Evolutionary conservation across 2,329 filamentous ascomycete species (phyloP), one percentile per base, ranked within the genome.

Genomic region (Didymella lethalis): DNA sequence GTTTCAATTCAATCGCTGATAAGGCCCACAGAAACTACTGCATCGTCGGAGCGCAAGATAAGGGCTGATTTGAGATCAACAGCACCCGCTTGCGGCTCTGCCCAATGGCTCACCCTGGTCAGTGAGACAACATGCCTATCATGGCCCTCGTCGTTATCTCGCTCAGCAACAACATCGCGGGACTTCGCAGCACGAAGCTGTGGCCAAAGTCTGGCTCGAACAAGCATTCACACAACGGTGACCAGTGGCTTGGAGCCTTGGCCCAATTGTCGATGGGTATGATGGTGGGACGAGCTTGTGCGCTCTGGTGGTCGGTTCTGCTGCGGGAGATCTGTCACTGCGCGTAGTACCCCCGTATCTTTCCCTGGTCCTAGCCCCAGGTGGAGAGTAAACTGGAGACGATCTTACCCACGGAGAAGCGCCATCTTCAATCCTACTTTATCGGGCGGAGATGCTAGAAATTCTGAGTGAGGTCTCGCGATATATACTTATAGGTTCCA

Each of bases 21-120:
- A 60, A 60, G 57, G 29, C 52, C 51, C 57, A 52, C 52, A 52
- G 47, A 54, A 60, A 56, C 48, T 60, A 52, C 52, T 56, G 57
- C 57, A 56, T 48, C 34, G 48, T 52, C 31, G 48, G 26, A 52
- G 28, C 23, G 41, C 47, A 48, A 55, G 57, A 60, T 60, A 60
- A 60, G 52, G 29, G 28, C 29, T 44, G 29, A 3, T 16, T 28
- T 47, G 51, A 26, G 51, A 43, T 48, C 51, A 44, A 14, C 31
- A 38, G 44, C n/a, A 45, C 36, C 29, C 43, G 28, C 31, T 54
- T 48, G 51, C 57, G 51, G 48, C 47, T 59, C 51, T 51, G 47
- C 31, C 57, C 51, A 54, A 54, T 54, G 38, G n/a, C 20, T 28
- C 23, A 38, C 25, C 46, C 50, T 40, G 23, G 38, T 43, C 41